Percentiles rank a stretch among this genome's conserved stretches.
Conservation (phyloP, 1,284 basidiomycete genomes). For the Microbotryum intermedium region DNA sequence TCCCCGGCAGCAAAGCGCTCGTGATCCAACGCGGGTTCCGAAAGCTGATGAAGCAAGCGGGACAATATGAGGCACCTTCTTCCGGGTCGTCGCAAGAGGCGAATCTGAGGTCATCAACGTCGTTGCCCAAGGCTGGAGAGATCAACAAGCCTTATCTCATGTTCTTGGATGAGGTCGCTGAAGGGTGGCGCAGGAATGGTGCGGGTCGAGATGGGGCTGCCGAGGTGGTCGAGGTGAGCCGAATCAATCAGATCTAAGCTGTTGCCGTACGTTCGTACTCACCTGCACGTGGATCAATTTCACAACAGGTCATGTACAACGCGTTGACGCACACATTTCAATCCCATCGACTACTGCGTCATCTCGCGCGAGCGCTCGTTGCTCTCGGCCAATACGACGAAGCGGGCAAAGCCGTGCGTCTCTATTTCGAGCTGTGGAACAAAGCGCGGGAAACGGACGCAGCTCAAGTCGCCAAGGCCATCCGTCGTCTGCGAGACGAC, state of each 20-base stretch:
- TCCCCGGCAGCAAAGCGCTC: background rate
- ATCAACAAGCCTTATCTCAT: constrained; percentile 70
- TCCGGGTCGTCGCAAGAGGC: constrained; percentile 11
- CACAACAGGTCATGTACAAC: constrained; percentile 70
- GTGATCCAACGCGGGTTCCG: constrained; percentile 6
- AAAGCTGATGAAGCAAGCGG: background rate
- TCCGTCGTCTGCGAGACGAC: background rate
- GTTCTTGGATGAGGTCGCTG: constrained; percentile 72
- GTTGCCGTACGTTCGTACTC: too few species aligned
- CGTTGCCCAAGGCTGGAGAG: constrained; percentile 76
- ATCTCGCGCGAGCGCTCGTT: constrained; percentile 61
- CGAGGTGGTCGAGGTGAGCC: constrained; percentile 12
- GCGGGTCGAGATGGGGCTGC: constrained; percentile 49
- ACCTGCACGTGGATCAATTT: too few species aligned
- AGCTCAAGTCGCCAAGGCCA: constrained; percentile 36
- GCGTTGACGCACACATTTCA: constrained; percentile 84
- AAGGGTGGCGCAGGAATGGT: constrained; percentile 67
- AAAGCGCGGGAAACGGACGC: constrained; percentile 60
- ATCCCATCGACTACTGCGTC: constrained; percentile 69
- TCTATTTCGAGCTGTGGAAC: constrained; percentile 75
- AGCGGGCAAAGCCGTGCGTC: constrained; percentile 62
- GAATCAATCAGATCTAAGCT: background rate
- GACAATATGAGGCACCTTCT: background rate
- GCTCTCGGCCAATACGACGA: constrained; percentile 52
- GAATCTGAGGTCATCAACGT: constrained; percentile 45